Evolutionary conservation across 2,329 filamentous ascomycete species (phyloP).

Genomic region (Fusarium pseudonygamai): DNA sequence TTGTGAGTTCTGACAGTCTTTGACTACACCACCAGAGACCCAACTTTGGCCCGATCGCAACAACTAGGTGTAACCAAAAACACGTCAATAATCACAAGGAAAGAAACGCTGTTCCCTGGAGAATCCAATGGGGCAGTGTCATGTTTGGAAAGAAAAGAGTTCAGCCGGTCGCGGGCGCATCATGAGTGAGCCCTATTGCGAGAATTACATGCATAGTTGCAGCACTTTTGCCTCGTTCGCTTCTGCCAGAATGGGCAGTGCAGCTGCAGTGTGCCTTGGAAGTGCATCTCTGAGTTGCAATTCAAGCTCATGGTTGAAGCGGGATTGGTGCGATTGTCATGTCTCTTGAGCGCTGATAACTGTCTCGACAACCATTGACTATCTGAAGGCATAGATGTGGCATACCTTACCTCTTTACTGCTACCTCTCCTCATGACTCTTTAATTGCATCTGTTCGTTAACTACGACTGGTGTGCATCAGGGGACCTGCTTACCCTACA

Average conservation of each 20-base stretch:
- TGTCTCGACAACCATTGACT: conserved; percentile 4
- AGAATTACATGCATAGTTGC: conserved; percentile 25
- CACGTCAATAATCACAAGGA: conserved; percentile 2
- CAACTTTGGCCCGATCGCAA: conserved; percentile 17
- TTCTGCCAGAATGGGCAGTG: conserved; percentile 6
- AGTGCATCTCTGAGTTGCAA: conserved; percentile 16
- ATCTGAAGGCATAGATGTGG: background rate
- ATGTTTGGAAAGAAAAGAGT: background rate
- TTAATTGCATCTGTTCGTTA: conserved; percentile 38
- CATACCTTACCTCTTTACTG: background rate
- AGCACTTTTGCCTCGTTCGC: conserved; percentile 8
- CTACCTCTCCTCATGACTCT: conserved; percentile 28
- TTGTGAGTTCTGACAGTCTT: conserved; percentile 1
- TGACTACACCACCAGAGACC: conserved; percentile 9
- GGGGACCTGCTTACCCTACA: conserved; percentile 29
- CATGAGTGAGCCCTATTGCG: conserved; percentile 27
- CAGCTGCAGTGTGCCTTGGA: conserved; percentile 23
- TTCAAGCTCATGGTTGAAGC: conserved; percentile 11
- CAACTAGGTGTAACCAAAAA: background rate
- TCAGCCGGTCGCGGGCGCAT: conserved; percentile 13
- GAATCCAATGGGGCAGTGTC: conserved; percentile 8
- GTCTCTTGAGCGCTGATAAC: background rate
- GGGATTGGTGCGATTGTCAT: background rate
- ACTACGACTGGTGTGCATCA: conserved; percentile 5
- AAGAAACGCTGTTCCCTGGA: background rate